A percentile compares a stretch with the other conserved stretches of the same genome.
Conservation (phyloP, 2,329 filamentous ascomycete genomes). For the Ceratocystis lukuohia region DNA sequence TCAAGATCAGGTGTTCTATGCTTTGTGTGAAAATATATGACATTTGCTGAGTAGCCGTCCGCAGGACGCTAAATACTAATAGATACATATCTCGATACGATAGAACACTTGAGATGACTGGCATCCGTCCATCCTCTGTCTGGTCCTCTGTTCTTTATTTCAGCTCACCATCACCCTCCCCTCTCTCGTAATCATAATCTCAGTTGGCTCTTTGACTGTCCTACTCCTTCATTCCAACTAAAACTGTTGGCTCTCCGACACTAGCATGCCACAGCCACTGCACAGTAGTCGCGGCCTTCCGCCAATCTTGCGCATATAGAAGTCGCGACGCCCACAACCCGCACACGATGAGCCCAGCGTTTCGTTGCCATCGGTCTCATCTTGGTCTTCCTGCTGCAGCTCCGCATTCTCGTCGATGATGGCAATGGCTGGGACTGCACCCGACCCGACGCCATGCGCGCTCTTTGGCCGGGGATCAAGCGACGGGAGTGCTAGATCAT, state of each 20-base stretch:
- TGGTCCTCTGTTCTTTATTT: no score
- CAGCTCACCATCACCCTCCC: no score
- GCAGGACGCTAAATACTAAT: neutral
- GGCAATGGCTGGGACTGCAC: neutral
- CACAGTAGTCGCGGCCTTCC: constrained; percentile 6
- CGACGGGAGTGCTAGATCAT: neutral
- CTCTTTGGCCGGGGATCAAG: neutral
- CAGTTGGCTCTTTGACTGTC: neutral
- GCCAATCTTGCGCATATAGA: constrained; percentile 10
- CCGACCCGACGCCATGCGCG: neutral
- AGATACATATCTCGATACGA: neutral
- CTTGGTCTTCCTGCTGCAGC: neutral
- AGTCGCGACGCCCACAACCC: constrained; percentile 10
- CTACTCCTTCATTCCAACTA: neutral
- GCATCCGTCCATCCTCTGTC: no score
- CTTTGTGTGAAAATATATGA: neutral
- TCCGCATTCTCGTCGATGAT: neutral
- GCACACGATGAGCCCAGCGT: constrained; percentile 6
- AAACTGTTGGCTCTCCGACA: neutral
- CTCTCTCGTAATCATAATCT: no score
- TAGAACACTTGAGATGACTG: neutral
- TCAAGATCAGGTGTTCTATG: neutral
- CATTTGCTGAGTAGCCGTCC: neutral
- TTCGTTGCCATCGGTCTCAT: constrained; percentile 1
- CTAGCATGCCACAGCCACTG: constrained; percentile 9